Evolutionary conservation across 1,284 basidiomycete species (phyloP).

Genomic region (Puccinia triticina): DNA sequence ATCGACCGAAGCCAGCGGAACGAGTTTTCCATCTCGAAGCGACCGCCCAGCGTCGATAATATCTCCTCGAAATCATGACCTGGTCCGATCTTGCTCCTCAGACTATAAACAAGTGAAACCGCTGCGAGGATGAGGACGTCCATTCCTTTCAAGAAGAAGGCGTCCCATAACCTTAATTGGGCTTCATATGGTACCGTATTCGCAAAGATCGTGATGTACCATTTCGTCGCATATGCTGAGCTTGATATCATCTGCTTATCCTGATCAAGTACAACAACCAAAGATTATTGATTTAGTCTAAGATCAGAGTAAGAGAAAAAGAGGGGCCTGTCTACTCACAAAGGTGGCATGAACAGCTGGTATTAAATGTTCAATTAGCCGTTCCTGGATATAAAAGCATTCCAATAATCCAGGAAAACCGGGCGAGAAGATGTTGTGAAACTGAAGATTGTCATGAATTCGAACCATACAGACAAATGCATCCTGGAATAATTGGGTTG

Average conservation of each 20-base stretch:
- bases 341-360: slow-evolving; percentile 84
- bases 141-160: slow-evolving; percentile 82
- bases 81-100: slow-evolving; percentile 69
- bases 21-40: slow-evolving; percentile 35
- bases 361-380: slow-evolving; percentile 78
- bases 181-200: slow-evolving; percentile 96
- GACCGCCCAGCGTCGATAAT: slow-evolving; percentile 64
- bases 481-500: slow-evolving; percentile 62
- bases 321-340: slow-evolving; percentile 61
- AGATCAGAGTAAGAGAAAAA: neutral
- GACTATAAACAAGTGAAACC: slow-evolving; percentile 84
- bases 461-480: slow-evolving; percentile 81
- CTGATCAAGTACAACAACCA: neutral
- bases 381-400: slow-evolving; percentile 89
- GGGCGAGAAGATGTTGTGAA: slow-evolving; percentile 86
- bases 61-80: slow-evolving; percentile 88
- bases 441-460: slow-evolving; percentile 81
- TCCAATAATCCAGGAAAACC: slow-evolving; percentile 96
- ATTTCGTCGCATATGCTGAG: slow-evolving; percentile 94
- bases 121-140: slow-evolving; percentile 85
- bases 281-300: neutral
- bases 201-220: slow-evolving; percentile 92
- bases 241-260: slow-evolving; percentile 84
- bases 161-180: slow-evolving; percentile 93
- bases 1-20: slow-evolving; percentile 35